Percentiles rank a stretch among this genome's conserved stretches.
These are phyloP conservation scores for Debaryomyces udenii DNA, from an alignment of 1,139 yeast species.

Conservation along the genomic window DNA sequence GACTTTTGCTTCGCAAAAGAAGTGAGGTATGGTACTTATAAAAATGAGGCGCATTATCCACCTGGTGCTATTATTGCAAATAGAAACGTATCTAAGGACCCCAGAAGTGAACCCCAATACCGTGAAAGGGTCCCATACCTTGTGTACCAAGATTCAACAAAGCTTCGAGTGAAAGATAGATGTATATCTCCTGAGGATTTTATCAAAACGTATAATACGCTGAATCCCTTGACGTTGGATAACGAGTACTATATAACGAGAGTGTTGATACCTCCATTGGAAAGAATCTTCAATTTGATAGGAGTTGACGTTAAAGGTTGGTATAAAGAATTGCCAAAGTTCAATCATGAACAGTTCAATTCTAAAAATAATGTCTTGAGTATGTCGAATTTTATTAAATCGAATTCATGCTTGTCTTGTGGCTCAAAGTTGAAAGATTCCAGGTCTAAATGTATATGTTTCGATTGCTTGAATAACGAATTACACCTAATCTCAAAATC, in stretches of 20 bases:
- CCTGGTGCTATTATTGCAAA: slow-evolving; percentile 88
- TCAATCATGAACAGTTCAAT: slow-evolving; percentile 8
- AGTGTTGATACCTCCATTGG: slow-evolving; percentile 86
- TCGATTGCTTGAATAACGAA: slow-evolving; percentile 24
- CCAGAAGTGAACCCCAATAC: slow-evolving; percentile 81
- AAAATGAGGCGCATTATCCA: slow-evolving; percentile 70
- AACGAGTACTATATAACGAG: slow-evolving; percentile 82
- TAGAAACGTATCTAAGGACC: slow-evolving; percentile 63
- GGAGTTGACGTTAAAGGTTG: slow-evolving; percentile 82
- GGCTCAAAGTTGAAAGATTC: slow-evolving; percentile 18
- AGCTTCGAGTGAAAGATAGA: slow-evolving; percentile 72
- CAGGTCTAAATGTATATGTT: slow-evolving; percentile 23
- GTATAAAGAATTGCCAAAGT: slow-evolving; percentile 71
- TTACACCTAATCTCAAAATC: slow-evolving; percentile 23
- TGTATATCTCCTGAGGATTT: slow-evolving; percentile 80
- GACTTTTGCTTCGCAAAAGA: slow-evolving; percentile 94
- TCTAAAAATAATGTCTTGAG: slow-evolving; percentile 15
- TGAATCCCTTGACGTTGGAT: slow-evolving; percentile 57
- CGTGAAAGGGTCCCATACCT: slow-evolving; percentile 87
- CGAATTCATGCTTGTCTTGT: slow-evolving; percentile 31
- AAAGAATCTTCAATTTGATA: slow-evolving; percentile 75
- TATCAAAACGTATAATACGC: slow-evolving; percentile 39
- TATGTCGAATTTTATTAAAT: slow-evolving; percentile 19
- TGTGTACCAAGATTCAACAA: slow-evolving; percentile 68
- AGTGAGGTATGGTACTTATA: slow-evolving; percentile 82